A percentile compares a stretch with the other conserved stretches of the same genome.
phyloP scores from a whole-genome alignment of 2,329 filamentous ascomycete species.

The Clonostachys byssicola region DNA sequence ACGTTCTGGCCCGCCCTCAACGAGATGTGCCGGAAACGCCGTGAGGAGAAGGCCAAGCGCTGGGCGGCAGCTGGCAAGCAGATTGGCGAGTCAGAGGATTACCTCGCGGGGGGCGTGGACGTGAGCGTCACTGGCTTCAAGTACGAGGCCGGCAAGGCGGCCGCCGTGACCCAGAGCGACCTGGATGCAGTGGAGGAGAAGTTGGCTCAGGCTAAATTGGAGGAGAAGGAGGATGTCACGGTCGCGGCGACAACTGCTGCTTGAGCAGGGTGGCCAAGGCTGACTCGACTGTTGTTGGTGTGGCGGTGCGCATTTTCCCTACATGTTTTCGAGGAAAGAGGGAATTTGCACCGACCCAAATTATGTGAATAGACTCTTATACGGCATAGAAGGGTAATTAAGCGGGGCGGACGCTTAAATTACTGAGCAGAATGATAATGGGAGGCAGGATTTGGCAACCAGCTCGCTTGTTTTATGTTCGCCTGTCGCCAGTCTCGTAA shows the following conservation, averaged over 20 bases:
- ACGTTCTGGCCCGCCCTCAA: slow-evolving; percentile 86
- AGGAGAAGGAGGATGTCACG: slow-evolving; percentile 3
- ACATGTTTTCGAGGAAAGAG: not conserved
- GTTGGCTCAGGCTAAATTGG: slow-evolving; percentile 15
- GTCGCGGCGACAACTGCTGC: slow-evolving; percentile 1
- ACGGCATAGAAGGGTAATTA: not conserved
- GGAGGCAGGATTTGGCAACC: not conserved
- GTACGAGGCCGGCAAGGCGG: slow-evolving; percentile 11
- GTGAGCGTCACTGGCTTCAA: slow-evolving; percentile 24
- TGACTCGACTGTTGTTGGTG: too few relatives aligned
- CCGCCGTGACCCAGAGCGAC: too few relatives aligned
- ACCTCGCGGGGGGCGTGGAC: slow-evolving; percentile 62
- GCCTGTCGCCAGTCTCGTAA: too few relatives aligned
- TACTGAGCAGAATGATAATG: not conserved
- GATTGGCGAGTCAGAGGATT: slow-evolving; percentile 83
- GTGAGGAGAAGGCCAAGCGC: slow-evolving; percentile 57
- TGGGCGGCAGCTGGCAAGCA: slow-evolving; percentile 79
- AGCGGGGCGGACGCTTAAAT: not conserved
- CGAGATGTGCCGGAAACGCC: slow-evolving; percentile 62
- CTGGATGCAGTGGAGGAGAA: slow-evolving; percentile 11
- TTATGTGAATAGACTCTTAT: too few relatives aligned
- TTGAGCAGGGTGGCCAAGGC: too few relatives aligned
- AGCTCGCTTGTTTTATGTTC: too few relatives aligned
- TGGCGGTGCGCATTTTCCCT: not conserved
- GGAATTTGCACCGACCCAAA: not conserved